A percentile compares a stretch with the other conserved stretches of the same genome.
These are phyloP conservation scores for Chlorencoelia australis DNA, from an alignment of 2,329 filamentous ascomycete genomes.

Conservation along the genomic window DNA sequence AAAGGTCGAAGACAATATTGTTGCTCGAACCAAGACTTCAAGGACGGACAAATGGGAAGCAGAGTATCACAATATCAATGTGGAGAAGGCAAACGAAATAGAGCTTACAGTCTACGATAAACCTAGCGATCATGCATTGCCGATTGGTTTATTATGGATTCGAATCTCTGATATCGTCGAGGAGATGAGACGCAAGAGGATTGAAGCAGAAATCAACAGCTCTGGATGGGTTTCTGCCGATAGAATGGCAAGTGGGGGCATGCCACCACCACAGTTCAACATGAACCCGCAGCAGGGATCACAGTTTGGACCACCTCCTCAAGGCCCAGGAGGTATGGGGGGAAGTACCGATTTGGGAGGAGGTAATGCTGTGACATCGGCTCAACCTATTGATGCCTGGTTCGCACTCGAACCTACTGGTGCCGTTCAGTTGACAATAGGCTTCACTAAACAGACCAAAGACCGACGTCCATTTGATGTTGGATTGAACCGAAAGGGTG, in stretches of 20 bases:
- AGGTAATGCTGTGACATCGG: slow-evolving; percentile 29
- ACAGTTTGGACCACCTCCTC: slow-evolving; percentile 36
- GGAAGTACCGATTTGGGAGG: slow-evolving; percentile 20
- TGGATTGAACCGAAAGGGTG: slow-evolving; percentile 87
- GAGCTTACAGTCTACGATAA: slow-evolving; percentile 98
- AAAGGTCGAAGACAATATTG: slow-evolving; percentile 91
- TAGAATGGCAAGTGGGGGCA: slow-evolving; percentile 64
- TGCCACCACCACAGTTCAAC: slow-evolving; percentile 44
- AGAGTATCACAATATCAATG: slow-evolving; percentile 83
- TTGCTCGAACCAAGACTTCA: slow-evolving; percentile 76
- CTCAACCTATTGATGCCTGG: slow-evolving; percentile 75
- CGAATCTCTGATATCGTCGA: slow-evolving; percentile 95
- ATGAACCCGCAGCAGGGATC: slow-evolving; percentile 40
- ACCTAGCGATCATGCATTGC: slow-evolving; percentile 77
- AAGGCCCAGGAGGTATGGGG: slow-evolving; percentile 26
- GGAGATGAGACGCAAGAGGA: slow-evolving; percentile 93
- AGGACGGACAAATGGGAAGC: slow-evolving; percentile 85
- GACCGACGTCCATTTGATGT: slow-evolving; percentile 76
- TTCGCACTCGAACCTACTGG: slow-evolving; percentile 94
- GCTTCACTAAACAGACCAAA: slow-evolving; percentile 84
- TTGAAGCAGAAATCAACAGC: slow-evolving; percentile 89
- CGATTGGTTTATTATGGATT: slow-evolving; percentile 93
- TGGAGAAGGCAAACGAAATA: slow-evolving; percentile 97
- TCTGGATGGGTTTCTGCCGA: slow-evolving; percentile 97
- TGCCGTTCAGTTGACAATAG: slow-evolving; percentile 81